Conservation (phyloP, 768 basidiomycete species). For the Leccinum obscurum region DNA sequence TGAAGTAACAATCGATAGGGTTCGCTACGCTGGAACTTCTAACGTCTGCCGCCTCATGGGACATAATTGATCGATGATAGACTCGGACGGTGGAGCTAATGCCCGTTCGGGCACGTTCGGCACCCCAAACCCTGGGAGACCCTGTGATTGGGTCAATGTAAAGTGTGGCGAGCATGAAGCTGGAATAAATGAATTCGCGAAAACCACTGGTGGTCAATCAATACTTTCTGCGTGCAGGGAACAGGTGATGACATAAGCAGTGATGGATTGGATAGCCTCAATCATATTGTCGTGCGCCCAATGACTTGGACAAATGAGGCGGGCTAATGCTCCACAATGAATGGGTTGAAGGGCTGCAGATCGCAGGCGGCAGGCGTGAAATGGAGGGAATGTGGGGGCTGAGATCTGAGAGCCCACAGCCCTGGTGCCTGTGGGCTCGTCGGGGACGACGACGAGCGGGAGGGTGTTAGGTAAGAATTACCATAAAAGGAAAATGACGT, state of each 20-base stretch:
- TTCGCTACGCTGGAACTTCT: neutral
- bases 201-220: neutral
- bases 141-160: neutral
- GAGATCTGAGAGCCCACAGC: constrained; percentile 1
- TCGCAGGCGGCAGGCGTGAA: neutral
- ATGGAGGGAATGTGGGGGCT: neutral
- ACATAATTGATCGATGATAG: neutral
- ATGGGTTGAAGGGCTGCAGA: neutral
- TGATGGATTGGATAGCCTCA: neutral
- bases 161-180: neutral
- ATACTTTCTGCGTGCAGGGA: neutral
- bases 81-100: neutral
- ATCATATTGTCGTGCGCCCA: neutral
- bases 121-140: constrained; percentile 5
- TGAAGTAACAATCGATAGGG: neutral
- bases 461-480: constrained; percentile 4
- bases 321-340: neutral
- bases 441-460: constrained; percentile 6
- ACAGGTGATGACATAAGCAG: constrained; percentile 3
- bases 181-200: neutral
- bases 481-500: constrained; percentile 31
- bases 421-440: constrained; percentile 6
- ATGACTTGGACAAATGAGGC: neutral
- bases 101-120: neutral
- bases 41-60: constrained; percentile 2